Evolutionary conservation across 140 eudicot species (phyloP), one percentile per base, ranked within the genome.

Genomic region (Stevia rebaudiana): DNA sequence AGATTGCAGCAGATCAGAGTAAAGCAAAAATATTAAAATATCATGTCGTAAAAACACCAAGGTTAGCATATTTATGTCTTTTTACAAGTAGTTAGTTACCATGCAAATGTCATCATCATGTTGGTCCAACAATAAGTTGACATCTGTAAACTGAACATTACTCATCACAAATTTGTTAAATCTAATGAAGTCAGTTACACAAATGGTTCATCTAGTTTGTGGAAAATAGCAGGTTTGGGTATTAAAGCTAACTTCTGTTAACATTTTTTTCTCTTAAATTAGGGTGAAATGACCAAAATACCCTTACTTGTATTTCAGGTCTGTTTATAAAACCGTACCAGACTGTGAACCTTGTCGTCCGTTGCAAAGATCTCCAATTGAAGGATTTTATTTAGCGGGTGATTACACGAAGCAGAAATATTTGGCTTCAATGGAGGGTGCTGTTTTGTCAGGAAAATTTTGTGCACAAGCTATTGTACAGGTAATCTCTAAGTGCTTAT

Each of bases 401-500:
- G 99, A 94, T 61, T 94, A 94, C 78, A 94, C 99, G 8, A 94
- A 94, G 76, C 99, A 94, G 47, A 88, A 89, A 72, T 94, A 94
- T 71, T 71, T 94, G 83, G 99, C 99, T 50, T 94, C 97, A 12
- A 94, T 94, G 99, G 99, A 94, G 78, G 99, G 99, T 30, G 99
- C 97, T 2, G 99, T 94, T 63, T 75, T 94, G 47, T 88, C 99
- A 1, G 99, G 99, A 77, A 94, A 94, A 73, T 78, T 94, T 41
- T 94, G 99, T 73, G 95, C 99, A 36, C 95, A 81, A 81, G 83
- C 99, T 59, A 88, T 94, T 78, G 84, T 88, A 78, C 83, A 94
- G 97, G 97, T 94, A 68, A 69, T 46, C 24, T 65, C 47, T 8
- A 54, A 64, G 24, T 17, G 22, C 53, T 15, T 6, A 44, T 11